Base-by-base conservation (phyloP, 345 rosid species). In the Hirschfeldia incana region DNA sequence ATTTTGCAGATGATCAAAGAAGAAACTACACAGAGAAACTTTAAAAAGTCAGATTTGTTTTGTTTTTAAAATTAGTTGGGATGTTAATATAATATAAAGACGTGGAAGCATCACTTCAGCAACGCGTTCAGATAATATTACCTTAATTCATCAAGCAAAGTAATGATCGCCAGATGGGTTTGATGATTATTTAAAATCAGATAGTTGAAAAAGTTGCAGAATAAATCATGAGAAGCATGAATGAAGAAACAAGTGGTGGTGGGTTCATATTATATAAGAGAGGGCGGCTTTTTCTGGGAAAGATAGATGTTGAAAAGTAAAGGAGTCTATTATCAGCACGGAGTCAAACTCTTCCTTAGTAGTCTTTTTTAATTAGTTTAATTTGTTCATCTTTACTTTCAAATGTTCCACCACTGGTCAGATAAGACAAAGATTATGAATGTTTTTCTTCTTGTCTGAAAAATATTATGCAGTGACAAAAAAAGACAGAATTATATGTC, bases 21-120 rank as follows among this genome's bases (percentile, higher is more conserved):
- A 60, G 65, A 58, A 44, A 61, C 57, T 3, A 29, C 3, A 28
- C 26, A 53, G 59, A 62, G 60, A 74, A 60, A 12, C n/a, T 8
- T n/a, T 3, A 28, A 51, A 61, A 79, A 68, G 78, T 67, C 7
- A 58, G 78, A 80, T 36, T 58, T 33, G 46, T 21, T n/a, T 5
- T 3, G 3, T 21, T 21, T 21, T 21, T 3, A 12, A 5, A 36
- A 36, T 5, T n/a, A 13, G 30, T 42, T 0, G 73, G n/a, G 46
- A 13, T n/a, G 57, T 51, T 53, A 69, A 39, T 49, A 53, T 69
- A 79, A 69, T 63, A 32, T 69, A 55, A 70, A 76, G 80, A 76
- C 83, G 80, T 80, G 83, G 80, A 80, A 80, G 83, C 76, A 80
- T 80, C 83, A 76, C 66, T 55, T 70, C 65, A 65, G 79, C 73